A percentile compares a stretch with the other conserved stretches of the same genome.
Evolutionary conservation across 2,329 filamentous ascomycete species (phyloP).

Genomic region (Penicillium aurantiogriseum): DNA sequence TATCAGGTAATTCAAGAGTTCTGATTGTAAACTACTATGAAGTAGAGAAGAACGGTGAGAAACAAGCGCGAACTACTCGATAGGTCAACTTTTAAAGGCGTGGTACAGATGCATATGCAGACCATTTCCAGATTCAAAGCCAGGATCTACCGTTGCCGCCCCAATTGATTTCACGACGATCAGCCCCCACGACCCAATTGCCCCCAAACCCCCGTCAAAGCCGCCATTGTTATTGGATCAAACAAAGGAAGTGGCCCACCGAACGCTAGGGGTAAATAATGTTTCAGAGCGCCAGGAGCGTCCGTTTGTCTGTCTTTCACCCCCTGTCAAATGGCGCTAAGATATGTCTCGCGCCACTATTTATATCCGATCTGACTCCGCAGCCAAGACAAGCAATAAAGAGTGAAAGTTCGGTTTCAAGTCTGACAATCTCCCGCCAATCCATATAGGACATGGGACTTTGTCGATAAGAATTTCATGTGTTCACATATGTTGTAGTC

Average conservation of each 20-base stretch:
- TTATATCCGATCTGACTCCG: conserved; percentile 24
- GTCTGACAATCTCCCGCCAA: conserved; percentile 15
- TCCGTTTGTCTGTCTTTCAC: conserved; percentile 2
- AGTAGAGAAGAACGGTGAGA: conserved; percentile 1
- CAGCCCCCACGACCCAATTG: conserved; percentile 14
- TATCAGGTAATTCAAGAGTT: not conserved
- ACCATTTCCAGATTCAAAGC: conserved; percentile 7
- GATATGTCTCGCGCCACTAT: conserved; percentile 15
- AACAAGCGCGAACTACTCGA: not conserved
- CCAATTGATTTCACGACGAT: conserved; percentile 21
- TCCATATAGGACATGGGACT: not conserved
- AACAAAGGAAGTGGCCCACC: conserved; percentile 7
- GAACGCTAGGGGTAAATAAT: conserved; percentile 21
- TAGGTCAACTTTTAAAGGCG: not conserved
- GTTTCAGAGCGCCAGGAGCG: conserved; percentile 15
- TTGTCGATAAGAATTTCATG: not conserved
- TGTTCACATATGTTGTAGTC: not conserved
- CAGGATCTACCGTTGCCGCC: conserved; percentile 21
- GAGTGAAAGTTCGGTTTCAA: not conserved
- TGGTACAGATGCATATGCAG: conserved; percentile 7
- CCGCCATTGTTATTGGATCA: conserved; percentile 16
- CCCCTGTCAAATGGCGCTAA: conserved; percentile 18
- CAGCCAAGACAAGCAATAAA: conserved; percentile 15
- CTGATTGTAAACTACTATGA: too few relatives aligned
- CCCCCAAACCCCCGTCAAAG: conserved; percentile 13